A percentile compares a stretch with the other conserved stretches of the same genome.
Evolutionary conservation across 1,284 basidiomycete species (phyloP).

Genomic region (Malassezia psittaci): DNA sequence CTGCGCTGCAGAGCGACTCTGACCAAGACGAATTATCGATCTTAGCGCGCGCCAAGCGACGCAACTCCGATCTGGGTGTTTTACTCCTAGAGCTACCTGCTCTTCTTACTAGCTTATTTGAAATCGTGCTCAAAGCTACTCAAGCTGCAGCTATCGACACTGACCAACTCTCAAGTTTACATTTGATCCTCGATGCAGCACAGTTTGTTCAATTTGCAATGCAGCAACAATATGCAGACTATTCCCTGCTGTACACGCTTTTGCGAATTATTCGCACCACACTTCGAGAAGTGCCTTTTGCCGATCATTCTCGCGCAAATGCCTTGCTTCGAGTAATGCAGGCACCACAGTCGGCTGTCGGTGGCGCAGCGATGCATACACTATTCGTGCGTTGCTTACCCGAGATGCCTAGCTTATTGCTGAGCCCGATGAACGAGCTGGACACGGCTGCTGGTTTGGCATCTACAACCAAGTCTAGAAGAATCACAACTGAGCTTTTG

Average conservation of each 20-base stretch:
- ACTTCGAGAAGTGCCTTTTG: neutral
- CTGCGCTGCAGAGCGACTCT: neutral
- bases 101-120: neutral
- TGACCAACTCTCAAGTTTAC: neutral
- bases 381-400: constrained; percentile 1
- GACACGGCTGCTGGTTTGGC: neutral
- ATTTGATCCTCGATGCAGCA: neutral
- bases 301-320: neutral
- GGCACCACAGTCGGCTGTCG: neutral
- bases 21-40: neutral
- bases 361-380: constrained; percentile 8
- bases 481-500: constrained; percentile 5
- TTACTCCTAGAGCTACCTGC: neutral
- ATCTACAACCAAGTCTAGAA: neutral
- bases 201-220: neutral
- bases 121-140: neutral
- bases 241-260: constrained; percentile 50
- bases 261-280: constrained; percentile 33
- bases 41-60: neutral
- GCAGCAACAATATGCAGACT: constrained; percentile 28
- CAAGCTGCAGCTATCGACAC: neutral
- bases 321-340: neutral
- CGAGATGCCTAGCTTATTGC: neutral
- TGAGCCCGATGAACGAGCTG: neutral
- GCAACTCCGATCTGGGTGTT: neutral